Base-by-base conservation (phyloP, 2,329 filamentous ascomycete species). In the Shiraia bambusicola region DNA sequence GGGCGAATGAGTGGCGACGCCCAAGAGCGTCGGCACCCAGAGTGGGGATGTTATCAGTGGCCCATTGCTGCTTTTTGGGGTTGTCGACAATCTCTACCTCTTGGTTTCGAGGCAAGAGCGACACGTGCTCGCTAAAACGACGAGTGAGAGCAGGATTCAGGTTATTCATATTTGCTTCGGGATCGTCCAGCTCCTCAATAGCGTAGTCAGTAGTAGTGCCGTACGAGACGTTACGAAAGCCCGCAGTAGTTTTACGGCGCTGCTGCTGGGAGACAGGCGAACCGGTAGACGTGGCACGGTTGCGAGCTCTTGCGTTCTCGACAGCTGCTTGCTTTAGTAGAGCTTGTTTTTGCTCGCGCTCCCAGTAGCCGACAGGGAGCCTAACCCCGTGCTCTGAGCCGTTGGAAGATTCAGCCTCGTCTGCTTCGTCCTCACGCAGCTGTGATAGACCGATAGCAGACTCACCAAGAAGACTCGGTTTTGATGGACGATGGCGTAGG, bases 401-500 rank as follows among this genome's bases (percentile, higher is more conserved):
- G 48, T 76, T 78, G 8, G 75, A 69, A 41, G 76, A 81, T 50
- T 82, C 81, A n/a, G 86, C 83, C 26, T 89, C 79, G 56, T 87
- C 87, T 26, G 80, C 52, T 17, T 69, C 64, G 59, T 69, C 66
- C 38, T 69, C 66, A 15, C 63, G 62, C 6, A 67, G 48, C 40
- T 67, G 63, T 2, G 59, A 58, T 6, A 67, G 49, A 13, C 59
- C 57, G 12, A 53, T 44, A 17, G 51, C 51, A 15, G 58, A 53
- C 59, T 88, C 84, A 49, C 84, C 87, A 22, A 88, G 72, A 76
- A 88, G 83, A 60, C 85, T 88, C 27, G 85, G 84, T 37, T 85
- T 82, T 11, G 90, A 94, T 4, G 88, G 87, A 26, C 89, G 82
- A 63, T 93, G 87, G 56, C 92, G 87, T 24, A 94, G 48, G 14